A percentile compares a stretch with the other conserved stretches of the same genome.
phyloP scores from a whole-genome alignment of 2,329 filamentous ascomycete species.

The Phaeomoniella chlamydospora region DNA sequence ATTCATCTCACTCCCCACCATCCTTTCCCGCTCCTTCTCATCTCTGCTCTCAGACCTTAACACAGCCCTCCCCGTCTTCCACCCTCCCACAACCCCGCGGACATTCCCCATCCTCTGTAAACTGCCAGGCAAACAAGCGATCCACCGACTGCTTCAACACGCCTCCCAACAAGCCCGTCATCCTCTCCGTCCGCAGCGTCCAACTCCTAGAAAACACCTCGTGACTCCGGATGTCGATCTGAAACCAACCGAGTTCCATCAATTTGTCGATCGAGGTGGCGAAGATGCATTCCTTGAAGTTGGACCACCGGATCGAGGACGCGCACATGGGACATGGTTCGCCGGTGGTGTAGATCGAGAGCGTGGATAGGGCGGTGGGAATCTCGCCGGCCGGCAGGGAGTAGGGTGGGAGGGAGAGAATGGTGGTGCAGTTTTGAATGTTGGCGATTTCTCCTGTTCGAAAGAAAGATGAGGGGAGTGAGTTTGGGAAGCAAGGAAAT shows the following conservation, averaged over 20 bases:
- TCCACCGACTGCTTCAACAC: background rate
- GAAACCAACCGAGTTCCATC: conserved; percentile 32
- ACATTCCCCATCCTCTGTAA: background rate
- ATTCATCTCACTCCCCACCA: too few species aligned
- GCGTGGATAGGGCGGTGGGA: conserved; percentile 31
- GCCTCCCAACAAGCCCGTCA: background rate
- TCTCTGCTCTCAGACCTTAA: too few species aligned
- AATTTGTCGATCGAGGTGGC: conserved; percentile 35
- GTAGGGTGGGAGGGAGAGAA: conserved; percentile 30
- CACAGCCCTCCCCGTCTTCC: background rate
- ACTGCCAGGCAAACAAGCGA: background rate
- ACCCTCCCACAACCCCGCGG: background rate
- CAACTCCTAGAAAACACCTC: conserved; percentile 32
- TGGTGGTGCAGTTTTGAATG: conserved; percentile 36
- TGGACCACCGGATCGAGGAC: conserved; percentile 39
- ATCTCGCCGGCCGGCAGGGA: background rate
- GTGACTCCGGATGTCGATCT: conserved; percentile 31
- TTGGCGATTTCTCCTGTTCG: conserved; percentile 35
- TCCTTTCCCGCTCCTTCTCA: too few species aligned
- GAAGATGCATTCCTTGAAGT: conserved; percentile 41
- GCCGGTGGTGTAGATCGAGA: conserved; percentile 43
- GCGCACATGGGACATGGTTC: conserved; percentile 46
- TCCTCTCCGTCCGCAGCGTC: conserved; percentile 14
- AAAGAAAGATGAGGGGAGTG: background rate
- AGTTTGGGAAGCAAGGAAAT: background rate